Evolutionary conservation across 805 yeast species (phyloP), one percentile per base, ranked within the genome.

Genomic region (Pichia ethanolica): DNA sequence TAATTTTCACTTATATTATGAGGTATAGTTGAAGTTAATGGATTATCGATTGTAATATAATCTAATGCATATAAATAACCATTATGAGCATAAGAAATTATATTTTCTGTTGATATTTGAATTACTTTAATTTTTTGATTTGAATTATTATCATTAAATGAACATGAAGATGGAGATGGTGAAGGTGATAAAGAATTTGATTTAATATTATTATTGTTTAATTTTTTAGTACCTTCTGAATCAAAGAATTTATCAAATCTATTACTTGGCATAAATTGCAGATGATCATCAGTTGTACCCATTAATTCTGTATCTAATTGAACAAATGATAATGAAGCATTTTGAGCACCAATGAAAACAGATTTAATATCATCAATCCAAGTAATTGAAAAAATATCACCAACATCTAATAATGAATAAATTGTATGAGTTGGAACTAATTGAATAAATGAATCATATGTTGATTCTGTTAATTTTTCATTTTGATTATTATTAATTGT

Each of bases 161-260:
- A n/a, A n/a, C 13, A 10, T 14, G 42, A 30, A 30, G 13, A 7
- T 8, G 35, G 25, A 10, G 20, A 27, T 25, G 33, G 6, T 35
- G 35, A 42, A 5, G 45, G n/a, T n/a, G 32, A 39, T 8, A 30
- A 8, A 39, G n/a, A 44, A 36, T 39, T 36, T 5, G 33, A 4
- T 32, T 30, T 9, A 60, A 42, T 62, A 68, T 46, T 20, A 11
- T 11, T 20, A 20, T 20, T 20, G 3, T 20, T 26, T 13, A 11
- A 5, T 39, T 39, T n/a, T 61, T 62, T 7, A 5, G 50, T 14
- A 0, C 97, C 96, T 45, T 72, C 74, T 3, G 97, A 90, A 63
- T 91, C 97, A 63, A 93, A 91, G 58, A 91, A 93, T 59, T 79
- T 81, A 64, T 88, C 88, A 61, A 78, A 89, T 56, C 95, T 73